Evolutionary conservation across 805 yeast genomes (phyloP).

Genomic region (Yamadazyma philogaea): DNA sequence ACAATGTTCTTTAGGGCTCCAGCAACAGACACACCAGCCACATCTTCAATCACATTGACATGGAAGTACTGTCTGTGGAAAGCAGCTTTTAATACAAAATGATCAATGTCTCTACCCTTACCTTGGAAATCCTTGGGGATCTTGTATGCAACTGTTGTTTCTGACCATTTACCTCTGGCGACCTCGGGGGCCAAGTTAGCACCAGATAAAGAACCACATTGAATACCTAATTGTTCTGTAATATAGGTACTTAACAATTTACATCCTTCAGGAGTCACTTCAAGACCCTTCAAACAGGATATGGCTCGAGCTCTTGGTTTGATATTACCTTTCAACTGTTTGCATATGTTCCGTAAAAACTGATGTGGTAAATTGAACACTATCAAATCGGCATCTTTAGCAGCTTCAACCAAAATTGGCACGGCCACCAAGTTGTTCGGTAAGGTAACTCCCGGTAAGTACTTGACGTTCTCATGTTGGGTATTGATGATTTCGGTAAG

Average conservation of each 20-base stretch:
- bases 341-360: constrained; percentile 38
- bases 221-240: constrained; percentile 41
- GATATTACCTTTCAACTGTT: constrained; percentile 38
- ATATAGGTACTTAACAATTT: constrained; percentile 43
- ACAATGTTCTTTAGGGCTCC: constrained; percentile 48
- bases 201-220: constrained; percentile 47
- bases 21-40: constrained; percentile 45
- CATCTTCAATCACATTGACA: constrained; percentile 43
- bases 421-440: constrained; percentile 41
- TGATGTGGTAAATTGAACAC: constrained; percentile 48
- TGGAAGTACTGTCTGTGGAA: constrained; percentile 49
- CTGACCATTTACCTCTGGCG: constrained; percentile 47
- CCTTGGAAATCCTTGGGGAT: constrained; percentile 39
- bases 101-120: constrained; percentile 40
- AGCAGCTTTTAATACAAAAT: constrained; percentile 36
- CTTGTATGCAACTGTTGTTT: constrained; percentile 44
- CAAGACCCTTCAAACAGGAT: constrained; percentile 46
- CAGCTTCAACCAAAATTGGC: constrained; percentile 38
- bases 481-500: constrained; percentile 44
- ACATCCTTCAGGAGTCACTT: constrained; percentile 42
- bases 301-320: constrained; percentile 40
- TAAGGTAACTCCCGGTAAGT: constrained; percentile 41
- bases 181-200: constrained; percentile 48
- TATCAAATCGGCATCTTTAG: constrained; percentile 40
- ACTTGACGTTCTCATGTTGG: constrained; percentile 43